These are phyloP conservation scores for Pythium guiyangense DNA, from an alignment of 352 stramenopile genomes.

Conservation along the genomic window DNA sequence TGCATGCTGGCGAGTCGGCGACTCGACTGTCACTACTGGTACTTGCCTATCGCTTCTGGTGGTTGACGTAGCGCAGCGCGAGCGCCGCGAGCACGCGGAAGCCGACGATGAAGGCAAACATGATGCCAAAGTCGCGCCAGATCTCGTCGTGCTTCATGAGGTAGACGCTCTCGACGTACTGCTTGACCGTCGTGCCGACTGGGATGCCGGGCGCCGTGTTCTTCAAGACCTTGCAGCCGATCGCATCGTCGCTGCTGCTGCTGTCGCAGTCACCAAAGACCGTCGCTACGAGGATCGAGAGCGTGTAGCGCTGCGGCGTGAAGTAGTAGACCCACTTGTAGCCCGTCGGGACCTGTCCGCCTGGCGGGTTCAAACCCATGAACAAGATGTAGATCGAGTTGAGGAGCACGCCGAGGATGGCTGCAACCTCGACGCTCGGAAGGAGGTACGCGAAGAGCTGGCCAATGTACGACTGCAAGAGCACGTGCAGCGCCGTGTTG, in stretches of 20 bases:
- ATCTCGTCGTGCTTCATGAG: conserved; percentile 56
- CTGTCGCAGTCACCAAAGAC: conserved; percentile 33
- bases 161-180: conserved; percentile 43
- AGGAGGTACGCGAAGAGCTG: no score
- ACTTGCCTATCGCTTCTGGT: conserved; percentile 42
- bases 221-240: conserved; percentile 36
- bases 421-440: no score
- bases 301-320: no score
- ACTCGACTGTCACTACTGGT: no score
- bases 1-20: no score
- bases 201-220: conserved; percentile 25
- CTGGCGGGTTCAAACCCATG: no score
- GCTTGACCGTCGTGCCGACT: conserved; percentile 47
- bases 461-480: no score
- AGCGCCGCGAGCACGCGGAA: conserved; percentile 41
- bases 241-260: conserved; percentile 21
- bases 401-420: no score
- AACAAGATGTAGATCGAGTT: no score
- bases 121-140: conserved; percentile 33
- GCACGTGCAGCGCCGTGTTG: no score
- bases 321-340: no score
- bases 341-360: no score
- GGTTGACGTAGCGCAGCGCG: conserved; percentile 51
- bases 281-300: conserved; percentile 39
- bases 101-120: conserved; percentile 41